Conservation (phyloP, 495 filamentous ascomycete species). For the Tetracladium setigerum region DNA sequence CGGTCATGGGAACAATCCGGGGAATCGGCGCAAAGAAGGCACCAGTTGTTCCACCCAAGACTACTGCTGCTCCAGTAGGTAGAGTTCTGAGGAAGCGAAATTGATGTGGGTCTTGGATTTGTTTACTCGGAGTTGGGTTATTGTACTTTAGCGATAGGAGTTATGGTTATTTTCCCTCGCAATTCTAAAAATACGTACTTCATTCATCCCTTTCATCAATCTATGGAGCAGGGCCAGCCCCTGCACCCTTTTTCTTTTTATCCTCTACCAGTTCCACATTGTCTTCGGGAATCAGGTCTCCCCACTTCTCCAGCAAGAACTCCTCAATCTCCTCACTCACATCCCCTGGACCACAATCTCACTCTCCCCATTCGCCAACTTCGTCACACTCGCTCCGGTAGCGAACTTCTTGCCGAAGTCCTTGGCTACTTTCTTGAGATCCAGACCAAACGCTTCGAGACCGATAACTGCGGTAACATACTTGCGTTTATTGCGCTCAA, state of each 20-base stretch:
- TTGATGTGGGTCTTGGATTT: constrained; percentile 9
- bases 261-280: constrained; percentile 93
- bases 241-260: constrained; percentile 74
- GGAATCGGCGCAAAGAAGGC: constrained; percentile 32
- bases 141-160: constrained; percentile 7
- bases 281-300: constrained; percentile 73
- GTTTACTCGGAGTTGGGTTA: background rate
- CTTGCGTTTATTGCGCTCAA: constrained; percentile 97
- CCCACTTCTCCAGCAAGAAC: constrained; percentile 79
- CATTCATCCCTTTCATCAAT: background rate
- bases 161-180: constrained; percentile 3
- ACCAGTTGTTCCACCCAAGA: constrained; percentile 25
- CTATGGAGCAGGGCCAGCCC: constrained; percentile 10
- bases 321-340: constrained; percentile 92
- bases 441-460: constrained; percentile 81
- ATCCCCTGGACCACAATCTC: constrained; percentile 99
- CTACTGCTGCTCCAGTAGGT: constrained; percentile 24
- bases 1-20: constrained; percentile 36
- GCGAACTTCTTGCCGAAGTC: constrained; percentile 91
- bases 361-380: constrained; percentile 75
- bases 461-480: constrained; percentile 86
- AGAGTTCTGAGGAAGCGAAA: constrained; percentile 44
- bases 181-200: background rate
- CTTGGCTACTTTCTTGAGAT: constrained; percentile 88
- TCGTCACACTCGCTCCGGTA: constrained; percentile 87